Evolutionary conservation across 2,329 filamentous ascomycete genomes (phyloP).

Genomic region (Arthrobotrys iridis): DNA sequence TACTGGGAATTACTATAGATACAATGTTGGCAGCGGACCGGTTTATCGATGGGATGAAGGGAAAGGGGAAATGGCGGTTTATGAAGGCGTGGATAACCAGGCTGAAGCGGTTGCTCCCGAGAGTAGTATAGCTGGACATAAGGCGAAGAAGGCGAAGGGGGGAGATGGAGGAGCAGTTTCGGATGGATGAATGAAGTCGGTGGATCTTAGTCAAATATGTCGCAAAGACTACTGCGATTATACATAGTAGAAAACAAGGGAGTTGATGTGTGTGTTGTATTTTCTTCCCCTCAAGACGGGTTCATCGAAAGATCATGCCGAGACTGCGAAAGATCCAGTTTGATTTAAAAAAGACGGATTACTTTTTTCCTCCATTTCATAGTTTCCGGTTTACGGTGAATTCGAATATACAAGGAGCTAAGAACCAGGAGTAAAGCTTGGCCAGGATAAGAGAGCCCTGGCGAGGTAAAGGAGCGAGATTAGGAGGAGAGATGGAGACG

Average conservation of each 20-base stretch:
- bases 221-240: too few relatives aligned
- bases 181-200: neutral
- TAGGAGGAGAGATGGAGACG: neutral
- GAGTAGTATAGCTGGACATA: neutral
- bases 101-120: neutral
- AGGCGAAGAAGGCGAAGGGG: neutral
- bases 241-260: too few relatives aligned
- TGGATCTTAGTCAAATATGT: neutral
- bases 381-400: neutral
- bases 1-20: slow-evolving; percentile 79
- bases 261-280: too few relatives aligned
- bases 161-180: neutral
- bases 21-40: slow-evolving; percentile 33
- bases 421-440: neutral
- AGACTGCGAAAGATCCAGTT: neutral
- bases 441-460: neutral
- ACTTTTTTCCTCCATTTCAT: slow-evolving; percentile 18
- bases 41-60: slow-evolving; percentile 38
- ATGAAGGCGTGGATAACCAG: neutral
- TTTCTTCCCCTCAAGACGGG: too few relatives aligned
- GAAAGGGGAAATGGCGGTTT: slow-evolving; percentile 22
- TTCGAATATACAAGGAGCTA: slow-evolving; percentile 7
- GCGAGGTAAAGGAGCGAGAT: slow-evolving; percentile 9
- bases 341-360: slow-evolving; percentile 26
- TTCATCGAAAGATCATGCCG: too few relatives aligned